These are phyloP conservation scores for Chalciporus sp. DNA, from an alignment of 1,284 basidiomycete genomes.

Conservation along the genomic window DNA sequence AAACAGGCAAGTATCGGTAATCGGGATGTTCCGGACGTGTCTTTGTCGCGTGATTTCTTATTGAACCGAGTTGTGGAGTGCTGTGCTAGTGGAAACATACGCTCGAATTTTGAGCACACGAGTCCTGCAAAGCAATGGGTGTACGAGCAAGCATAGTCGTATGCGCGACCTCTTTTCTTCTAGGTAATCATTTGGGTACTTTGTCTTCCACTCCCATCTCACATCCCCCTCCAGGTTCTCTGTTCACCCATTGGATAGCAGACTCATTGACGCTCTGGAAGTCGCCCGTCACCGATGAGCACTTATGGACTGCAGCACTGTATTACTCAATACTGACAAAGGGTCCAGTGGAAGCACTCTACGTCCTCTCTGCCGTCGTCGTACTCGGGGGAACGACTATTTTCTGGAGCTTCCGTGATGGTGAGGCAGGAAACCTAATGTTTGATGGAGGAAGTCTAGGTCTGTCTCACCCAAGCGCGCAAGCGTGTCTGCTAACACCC, in stretches of 20 bases:
- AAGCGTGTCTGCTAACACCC: not conserved
- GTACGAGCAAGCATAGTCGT: slow-evolving; percentile 71
- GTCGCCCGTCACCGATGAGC: slow-evolving; percentile 73
- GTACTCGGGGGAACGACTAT: slow-evolving; percentile 63
- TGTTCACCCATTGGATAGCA: slow-evolving; percentile 86
- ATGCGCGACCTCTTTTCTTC: slow-evolving; percentile 75
- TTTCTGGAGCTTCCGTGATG: slow-evolving; percentile 74
- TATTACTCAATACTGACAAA: slow-evolving; percentile 78
- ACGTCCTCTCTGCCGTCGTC: slow-evolving; percentile 56
- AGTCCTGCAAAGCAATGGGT: slow-evolving; percentile 47
- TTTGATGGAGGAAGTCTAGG: slow-evolving; percentile 85
- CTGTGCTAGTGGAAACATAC: not conserved
- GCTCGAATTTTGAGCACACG: slow-evolving; percentile 14
- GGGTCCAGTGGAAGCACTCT: slow-evolving; percentile 56
- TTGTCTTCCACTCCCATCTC: not conserved
- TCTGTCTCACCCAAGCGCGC: slow-evolving; percentile 38
- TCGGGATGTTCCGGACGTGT: not conserved
- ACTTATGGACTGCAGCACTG: slow-evolving; percentile 75
- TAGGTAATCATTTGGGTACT: slow-evolving; percentile 49
- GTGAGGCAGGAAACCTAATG: slow-evolving; percentile 80
- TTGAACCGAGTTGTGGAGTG: not conserved
- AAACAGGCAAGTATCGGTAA: slow-evolving; percentile 16
- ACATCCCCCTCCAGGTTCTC: slow-evolving; percentile 51
- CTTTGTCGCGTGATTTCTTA: slow-evolving; percentile 23
- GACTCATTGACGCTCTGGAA: slow-evolving; percentile 85